Conservation (phyloP, 2,329 filamentous ascomycete species). For the Moelleriella libera region DNA sequence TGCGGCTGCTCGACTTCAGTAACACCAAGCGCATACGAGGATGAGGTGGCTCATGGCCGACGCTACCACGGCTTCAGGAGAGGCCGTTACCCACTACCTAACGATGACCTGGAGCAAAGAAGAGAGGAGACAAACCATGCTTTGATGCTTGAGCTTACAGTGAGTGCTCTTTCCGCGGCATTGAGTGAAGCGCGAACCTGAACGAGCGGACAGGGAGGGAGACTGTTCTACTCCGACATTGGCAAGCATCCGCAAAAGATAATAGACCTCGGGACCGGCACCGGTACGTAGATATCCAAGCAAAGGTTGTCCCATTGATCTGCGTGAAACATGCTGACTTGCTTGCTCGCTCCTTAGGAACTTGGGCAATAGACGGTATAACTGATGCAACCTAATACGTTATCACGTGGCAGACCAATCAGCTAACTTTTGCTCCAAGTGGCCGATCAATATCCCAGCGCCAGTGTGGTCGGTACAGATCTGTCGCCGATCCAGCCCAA, state of each 20-base stretch:
- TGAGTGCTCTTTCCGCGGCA: conserved; percentile 6
- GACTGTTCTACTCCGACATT: conserved; percentile 25
- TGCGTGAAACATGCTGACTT: no score
- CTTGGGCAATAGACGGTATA: conserved; percentile 38
- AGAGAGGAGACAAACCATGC: conserved; percentile 30
- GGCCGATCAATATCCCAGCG: conserved; percentile 25
- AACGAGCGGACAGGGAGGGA: conserved; percentile 15
- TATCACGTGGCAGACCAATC: neutral
- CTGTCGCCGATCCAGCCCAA: conserved; percentile 30
- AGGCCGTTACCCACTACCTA: conserved; percentile 30
- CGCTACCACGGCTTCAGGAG: conserved; percentile 29
- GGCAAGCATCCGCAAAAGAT: conserved; percentile 25
- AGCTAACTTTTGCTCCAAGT: conserved; percentile 11
- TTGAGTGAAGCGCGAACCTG: neutral
- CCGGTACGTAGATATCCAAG: conserved; percentile 16
- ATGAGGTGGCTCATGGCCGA: conserved; percentile 19
- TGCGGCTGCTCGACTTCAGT: conserved; percentile 19
- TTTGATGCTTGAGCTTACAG: conserved; percentile 28
- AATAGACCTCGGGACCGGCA: conserved; percentile 35
- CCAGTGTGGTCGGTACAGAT: conserved; percentile 26
- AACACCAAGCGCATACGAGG: conserved; percentile 16
- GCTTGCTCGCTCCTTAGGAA: conserved; percentile 12
- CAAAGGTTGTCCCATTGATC: no score
- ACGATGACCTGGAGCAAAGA: conserved; percentile 29
- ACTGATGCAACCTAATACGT: conserved; percentile 3